phyloP scores from a whole-genome alignment of 2,329 filamentous ascomycete species.

The Venturia asperata region DNA sequence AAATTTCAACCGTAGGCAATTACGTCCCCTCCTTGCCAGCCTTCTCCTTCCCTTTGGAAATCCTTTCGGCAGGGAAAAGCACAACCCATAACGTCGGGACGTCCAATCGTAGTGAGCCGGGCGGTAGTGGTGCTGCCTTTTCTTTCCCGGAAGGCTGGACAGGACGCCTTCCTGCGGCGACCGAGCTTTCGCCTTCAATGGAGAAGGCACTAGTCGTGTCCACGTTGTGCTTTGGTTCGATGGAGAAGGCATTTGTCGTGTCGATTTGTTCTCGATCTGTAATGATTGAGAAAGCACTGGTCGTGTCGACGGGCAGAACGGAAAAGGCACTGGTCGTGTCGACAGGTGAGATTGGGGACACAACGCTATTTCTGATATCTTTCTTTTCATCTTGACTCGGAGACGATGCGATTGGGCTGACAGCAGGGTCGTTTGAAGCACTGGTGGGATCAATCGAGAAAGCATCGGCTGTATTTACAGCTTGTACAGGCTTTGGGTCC shows the following conservation, averaged over 20 bases:
- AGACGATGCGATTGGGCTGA: neutral
- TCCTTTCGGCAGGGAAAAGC: neutral
- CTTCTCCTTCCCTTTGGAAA: neutral
- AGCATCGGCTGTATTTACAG: neutral
- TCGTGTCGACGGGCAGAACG: neutral
- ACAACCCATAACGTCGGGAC: slow-evolving; percentile 4
- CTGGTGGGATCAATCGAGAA: neutral
- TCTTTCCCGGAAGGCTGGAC: neutral
- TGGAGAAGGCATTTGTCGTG: neutral
- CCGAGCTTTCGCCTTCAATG: neutral
- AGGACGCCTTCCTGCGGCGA: neutral
- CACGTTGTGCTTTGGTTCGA: neutral
- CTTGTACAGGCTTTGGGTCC: neutral
- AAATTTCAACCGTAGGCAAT: too few species aligned
- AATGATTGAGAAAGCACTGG: neutral
- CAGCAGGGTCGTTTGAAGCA: neutral
- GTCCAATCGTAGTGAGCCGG: neutral
- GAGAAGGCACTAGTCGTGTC: neutral
- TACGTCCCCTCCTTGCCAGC: neutral
- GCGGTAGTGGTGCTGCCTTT: neutral
- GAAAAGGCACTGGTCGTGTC: neutral
- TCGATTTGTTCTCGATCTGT: neutral
- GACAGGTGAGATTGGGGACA: neutral
- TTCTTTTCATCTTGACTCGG: neutral
- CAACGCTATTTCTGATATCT: neutral